Base-by-base conservation (phyloP, 495 filamentous ascomycete species). In the Xylaria cubensis region DNA sequence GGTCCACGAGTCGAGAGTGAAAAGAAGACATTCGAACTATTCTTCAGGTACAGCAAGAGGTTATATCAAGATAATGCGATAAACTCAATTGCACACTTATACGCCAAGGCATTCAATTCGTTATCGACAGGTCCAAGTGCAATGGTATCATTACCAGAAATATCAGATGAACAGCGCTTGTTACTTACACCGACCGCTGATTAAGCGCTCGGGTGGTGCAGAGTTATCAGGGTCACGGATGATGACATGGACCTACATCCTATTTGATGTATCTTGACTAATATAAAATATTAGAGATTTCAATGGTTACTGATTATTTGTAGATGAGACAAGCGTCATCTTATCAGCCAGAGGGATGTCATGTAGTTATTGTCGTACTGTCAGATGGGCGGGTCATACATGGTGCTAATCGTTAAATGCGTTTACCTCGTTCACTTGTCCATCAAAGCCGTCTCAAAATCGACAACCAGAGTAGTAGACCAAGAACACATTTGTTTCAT, bases 31-130 rank as follows among this genome's bases (percentile, higher is more conserved):
- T 51, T 51, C 48, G 48, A 51, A 4, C 48, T 51, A 8, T 51
- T 10, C 48, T 51, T 51, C 9, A 51, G 48, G 8, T 51, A 51
- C 7, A 51, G 48, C n/a, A 51, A 51, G 48, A 51, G 48, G n/a
- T 51, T 51, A 8, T 51, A 51, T 51, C 48, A 24, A 21, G 48
- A 51, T 1, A 12, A 51, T 51, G 2, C 21, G 48, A 51, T 51
- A 51, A 1, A 8, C 48, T 51, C 48, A 8, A 51, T 51, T 21
- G 48, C 48, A 8, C 2, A 51, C 48, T 51, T 51, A n/a, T 51
- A 51, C n/a, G 21, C 48, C 48, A 51, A 51, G n/a, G 48, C 48
- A 51, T 51, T 51, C 48, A 51, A 51, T n/a, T 51, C 48, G n/a
- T 51, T 51, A 51, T 51, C 48, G n/a, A 51, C 48, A 1, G n/a